Percentiles rank a stretch among this genome's conserved stretches.
These are phyloP conservation scores for Neopestalotiopsis rosae DNA, from an alignment of 2,329 filamentous ascomycete genomes.

Conservation along the genomic window DNA sequence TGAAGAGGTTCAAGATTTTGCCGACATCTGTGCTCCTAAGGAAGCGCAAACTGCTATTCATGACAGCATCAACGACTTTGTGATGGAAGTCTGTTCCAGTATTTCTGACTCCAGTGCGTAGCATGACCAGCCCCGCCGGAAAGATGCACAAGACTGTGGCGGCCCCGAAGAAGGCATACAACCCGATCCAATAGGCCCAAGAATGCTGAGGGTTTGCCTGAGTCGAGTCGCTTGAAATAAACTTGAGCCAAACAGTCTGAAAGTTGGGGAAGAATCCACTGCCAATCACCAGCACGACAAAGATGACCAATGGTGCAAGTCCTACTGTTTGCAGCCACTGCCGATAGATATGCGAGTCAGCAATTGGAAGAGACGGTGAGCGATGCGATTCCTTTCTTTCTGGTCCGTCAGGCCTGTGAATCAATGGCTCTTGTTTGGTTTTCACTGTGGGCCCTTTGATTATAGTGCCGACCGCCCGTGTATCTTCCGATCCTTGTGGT, in stretches of 20 bases:
- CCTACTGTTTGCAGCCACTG: conserved; percentile 40
- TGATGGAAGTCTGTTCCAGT: background rate
- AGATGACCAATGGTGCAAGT: conserved; percentile 21
- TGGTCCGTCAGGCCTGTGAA: background rate
- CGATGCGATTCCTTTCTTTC: background rate
- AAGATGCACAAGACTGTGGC: conserved; percentile 23
- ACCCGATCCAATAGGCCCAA: conserved; percentile 35
- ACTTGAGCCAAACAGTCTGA: conserved; percentile 46
- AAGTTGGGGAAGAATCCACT: conserved; percentile 35
- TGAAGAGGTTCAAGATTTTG: conserved; percentile 48
- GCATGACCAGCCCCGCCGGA: background rate
- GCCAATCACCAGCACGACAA: conserved; percentile 27
- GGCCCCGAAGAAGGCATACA: conserved; percentile 31
- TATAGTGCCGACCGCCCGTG: background rate
- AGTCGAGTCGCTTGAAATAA: conserved; percentile 41
- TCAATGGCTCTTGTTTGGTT: background rate
- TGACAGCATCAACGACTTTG: background rate
- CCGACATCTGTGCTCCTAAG: conserved; percentile 48
- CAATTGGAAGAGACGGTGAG: conserved; percentile 4
- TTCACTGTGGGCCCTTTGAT: background rate
- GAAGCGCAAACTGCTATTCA: conserved; percentile 37
- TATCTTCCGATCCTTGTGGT: background rate
- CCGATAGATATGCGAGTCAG: conserved; percentile 36
- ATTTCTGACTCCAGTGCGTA: background rate
- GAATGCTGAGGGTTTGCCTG: conserved; percentile 22